Evolutionary conservation across 192 early-diverging fungal species (phyloP).

Genomic region (Bifiguratus adelaidae): DNA sequence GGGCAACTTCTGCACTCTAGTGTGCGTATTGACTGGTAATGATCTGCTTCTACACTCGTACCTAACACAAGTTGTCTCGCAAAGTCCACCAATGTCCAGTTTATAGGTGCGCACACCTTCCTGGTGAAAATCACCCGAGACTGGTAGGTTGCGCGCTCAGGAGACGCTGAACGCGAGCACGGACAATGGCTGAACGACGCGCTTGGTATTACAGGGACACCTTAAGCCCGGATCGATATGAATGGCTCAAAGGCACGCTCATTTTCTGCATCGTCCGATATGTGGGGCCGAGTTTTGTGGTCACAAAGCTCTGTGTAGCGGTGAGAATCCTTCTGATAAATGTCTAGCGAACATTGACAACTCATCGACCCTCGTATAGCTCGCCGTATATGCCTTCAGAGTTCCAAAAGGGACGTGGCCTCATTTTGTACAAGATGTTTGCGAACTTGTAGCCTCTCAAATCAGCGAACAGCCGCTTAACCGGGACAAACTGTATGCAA

Average conservation of each 20-base stretch:
- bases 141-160: slow-evolving; percentile 20
- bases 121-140: slow-evolving; percentile 45
- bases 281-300: slow-evolving; percentile 32
- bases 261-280: slow-evolving; percentile 30
- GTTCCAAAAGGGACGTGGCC: slow-evolving; percentile 34
- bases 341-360: not conserved
- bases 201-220: slow-evolving; percentile 23
- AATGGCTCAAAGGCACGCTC: slow-evolving; percentile 38
- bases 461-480: slow-evolving; percentile 5
- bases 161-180: not conserved
- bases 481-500: slow-evolving; percentile 15
- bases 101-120: slow-evolving; percentile 48
- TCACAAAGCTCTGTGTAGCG: slow-evolving; percentile 41
- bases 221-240: slow-evolving; percentile 31
- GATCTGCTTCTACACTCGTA: not conserved
- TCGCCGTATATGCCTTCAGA: slow-evolving; percentile 33
- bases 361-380: slow-evolving; percentile 13
- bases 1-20: slow-evolving; percentile 30
- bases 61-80: not conserved
- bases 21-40: slow-evolving; percentile 13
- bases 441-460: slow-evolving; percentile 20
- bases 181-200: not conserved
- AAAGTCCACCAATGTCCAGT: slow-evolving; percentile 32
- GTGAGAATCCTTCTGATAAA: slow-evolving; percentile 13
- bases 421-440: slow-evolving; percentile 31